Percentiles rank a stretch among this genome's conserved stretches.
Evolutionary conservation across 176 grass and related monocot species (phyloP).

Genomic region (Panicum miliaceum): DNA sequence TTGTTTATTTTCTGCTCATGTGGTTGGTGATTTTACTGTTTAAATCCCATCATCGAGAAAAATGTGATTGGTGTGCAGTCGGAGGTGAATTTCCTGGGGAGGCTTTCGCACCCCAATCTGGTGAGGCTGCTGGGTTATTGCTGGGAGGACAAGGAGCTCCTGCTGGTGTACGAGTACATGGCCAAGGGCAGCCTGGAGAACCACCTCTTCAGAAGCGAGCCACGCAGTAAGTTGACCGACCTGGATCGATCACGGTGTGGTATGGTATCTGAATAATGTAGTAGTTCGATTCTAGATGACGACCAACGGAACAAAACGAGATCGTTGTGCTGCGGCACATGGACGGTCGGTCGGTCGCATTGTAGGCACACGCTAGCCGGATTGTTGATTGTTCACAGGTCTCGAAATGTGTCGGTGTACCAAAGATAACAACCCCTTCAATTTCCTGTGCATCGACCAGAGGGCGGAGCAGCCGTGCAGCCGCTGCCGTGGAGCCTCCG

Average conservation of each 20-base stretch:
- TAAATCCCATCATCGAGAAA: no score
- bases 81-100: slow-evolving; percentile 75
- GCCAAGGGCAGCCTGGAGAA: slow-evolving; percentile 74
- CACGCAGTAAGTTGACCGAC: slow-evolving; percentile 49
- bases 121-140: slow-evolving; percentile 76
- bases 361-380: not conserved
- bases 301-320: not conserved
- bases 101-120: slow-evolving; percentile 71
- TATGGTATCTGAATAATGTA: not conserved
- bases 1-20: not conserved
- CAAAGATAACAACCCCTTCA: not conserved
- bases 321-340: slow-evolving; percentile 8
- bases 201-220: slow-evolving; percentile 71
- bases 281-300: not conserved
- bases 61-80: slow-evolving; percentile 38
- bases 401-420: not conserved
- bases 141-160: slow-evolving; percentile 67
- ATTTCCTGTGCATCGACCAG: slow-evolving; percentile 12
- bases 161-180: slow-evolving; percentile 86
- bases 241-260: not conserved
- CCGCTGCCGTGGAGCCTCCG: slow-evolving; percentile 68
- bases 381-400: not conserved
- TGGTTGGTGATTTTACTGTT: not conserved
- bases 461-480: slow-evolving; percentile 49
- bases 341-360: not conserved